Conservation (phyloP, 1,139 yeast species). For the Nakaseomyces uthaithaninus region DNA sequence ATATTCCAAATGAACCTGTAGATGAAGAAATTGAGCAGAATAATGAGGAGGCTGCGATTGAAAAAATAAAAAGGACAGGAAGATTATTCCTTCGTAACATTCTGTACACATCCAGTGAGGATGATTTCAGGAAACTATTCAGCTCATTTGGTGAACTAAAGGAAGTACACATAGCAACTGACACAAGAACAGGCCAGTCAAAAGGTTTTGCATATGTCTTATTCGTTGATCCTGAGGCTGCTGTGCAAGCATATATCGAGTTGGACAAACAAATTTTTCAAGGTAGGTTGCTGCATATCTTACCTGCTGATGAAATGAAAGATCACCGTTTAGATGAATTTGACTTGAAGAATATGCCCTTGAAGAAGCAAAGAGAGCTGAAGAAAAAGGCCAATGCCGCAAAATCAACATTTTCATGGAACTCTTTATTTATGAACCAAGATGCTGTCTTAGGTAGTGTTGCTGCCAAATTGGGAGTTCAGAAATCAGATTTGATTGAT, state of each 20-base stretch:
- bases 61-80: conserved; percentile 59
- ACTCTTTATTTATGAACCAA: conserved; percentile 78
- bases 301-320: conserved; percentile 79
- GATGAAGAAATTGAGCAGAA: conserved; percentile 25
- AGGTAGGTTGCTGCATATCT: conserved; percentile 83
- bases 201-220: conserved; percentile 90
- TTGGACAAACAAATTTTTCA: conserved; percentile 88
- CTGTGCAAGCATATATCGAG: conserved; percentile 61
- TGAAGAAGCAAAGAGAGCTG: conserved; percentile 82
- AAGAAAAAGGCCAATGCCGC: conserved; percentile 79
- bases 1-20: conserved; percentile 11
- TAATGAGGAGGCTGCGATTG: conserved; percentile 41
- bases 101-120: conserved; percentile 69
- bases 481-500: conserved; percentile 76
- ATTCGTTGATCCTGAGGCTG: conserved; percentile 58
- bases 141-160: conserved; percentile 46
- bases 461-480: conserved; percentile 73
- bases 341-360: conserved; percentile 80
- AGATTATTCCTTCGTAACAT: conserved; percentile 85
- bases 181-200: conserved; percentile 80
- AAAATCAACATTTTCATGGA: conserved; percentile 88
- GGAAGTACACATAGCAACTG: conserved; percentile 86
- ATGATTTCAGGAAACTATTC: conserved; percentile 54
- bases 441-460: conserved; percentile 92
- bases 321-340: conserved; percentile 78